These are phyloP conservation scores for Neonectria hederae DNA, from an alignment of 2,329 filamentous ascomycete species.

Conservation along the genomic window DNA sequence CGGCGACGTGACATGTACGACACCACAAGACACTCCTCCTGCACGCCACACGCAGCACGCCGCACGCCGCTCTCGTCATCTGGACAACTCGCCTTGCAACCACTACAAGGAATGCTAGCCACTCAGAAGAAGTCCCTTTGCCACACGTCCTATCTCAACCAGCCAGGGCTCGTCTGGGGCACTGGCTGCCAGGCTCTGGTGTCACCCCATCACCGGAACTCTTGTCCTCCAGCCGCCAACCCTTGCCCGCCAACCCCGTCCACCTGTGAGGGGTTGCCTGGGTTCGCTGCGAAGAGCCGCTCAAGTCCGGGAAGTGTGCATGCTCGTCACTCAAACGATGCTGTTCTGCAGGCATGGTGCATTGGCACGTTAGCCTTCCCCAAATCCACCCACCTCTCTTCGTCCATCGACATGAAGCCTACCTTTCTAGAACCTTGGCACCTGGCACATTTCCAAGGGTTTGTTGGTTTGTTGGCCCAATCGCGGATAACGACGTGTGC, in stretches of 20 bases:
- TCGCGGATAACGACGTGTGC: neutral
- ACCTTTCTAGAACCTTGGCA: slow-evolving; percentile 34
- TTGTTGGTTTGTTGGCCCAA: slow-evolving; percentile 9
- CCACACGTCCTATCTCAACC: slow-evolving; percentile 22
- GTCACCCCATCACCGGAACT: slow-evolving; percentile 31
- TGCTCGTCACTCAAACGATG: slow-evolving; percentile 15
- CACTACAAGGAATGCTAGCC: slow-evolving; percentile 26
- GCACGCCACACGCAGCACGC: slow-evolving; percentile 33
- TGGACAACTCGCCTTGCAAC: slow-evolving; percentile 32
- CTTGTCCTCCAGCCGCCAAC: slow-evolving; percentile 18
- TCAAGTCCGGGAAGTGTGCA: slow-evolving; percentile 24
- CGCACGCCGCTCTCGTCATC: slow-evolving; percentile 41
- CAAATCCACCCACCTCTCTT: slow-evolving; percentile 12
- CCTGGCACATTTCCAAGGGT: neutral
- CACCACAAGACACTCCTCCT: slow-evolving; percentile 26
- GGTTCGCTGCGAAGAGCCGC: slow-evolving; percentile 22
- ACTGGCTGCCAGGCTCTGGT: slow-evolving; percentile 19
- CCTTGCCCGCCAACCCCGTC: slow-evolving; percentile 11
- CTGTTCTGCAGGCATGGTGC: slow-evolving; percentile 3
- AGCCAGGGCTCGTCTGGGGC: slow-evolving; percentile 13
- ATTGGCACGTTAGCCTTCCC: slow-evolving; percentile 18
- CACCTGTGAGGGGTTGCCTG: slow-evolving; percentile 13
- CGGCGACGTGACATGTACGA: slow-evolving; percentile 24
- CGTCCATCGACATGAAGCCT: slow-evolving; percentile 16
- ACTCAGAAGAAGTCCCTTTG: slow-evolving; percentile 26